These are phyloP conservation scores for Heterobasidion annosum DNA, from an alignment of 1,284 basidiomycete species.

Conservation along the genomic window DNA sequence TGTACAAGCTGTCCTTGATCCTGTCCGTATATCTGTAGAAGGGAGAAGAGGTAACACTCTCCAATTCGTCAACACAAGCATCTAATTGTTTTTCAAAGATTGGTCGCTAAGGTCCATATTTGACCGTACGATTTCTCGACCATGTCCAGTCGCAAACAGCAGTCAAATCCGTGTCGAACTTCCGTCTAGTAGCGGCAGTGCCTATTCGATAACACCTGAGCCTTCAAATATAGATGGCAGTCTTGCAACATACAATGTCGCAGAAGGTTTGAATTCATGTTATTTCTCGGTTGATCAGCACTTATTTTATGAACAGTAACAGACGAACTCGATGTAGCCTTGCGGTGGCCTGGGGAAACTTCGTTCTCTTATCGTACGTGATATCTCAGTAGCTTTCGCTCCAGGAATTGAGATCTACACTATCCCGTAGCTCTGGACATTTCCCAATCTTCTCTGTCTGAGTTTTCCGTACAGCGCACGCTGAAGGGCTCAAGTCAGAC, in stretches of 20 bases:
- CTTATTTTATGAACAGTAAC: slow-evolving; percentile 17
- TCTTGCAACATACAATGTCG: slow-evolving; percentile 40
- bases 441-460: slow-evolving; percentile 18
- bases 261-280: slow-evolving; percentile 27
- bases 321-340: slow-evolving; percentile 35
- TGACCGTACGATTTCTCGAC: slow-evolving; percentile 50
- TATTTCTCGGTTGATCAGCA: slow-evolving; percentile 4
- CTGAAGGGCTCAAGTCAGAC: slow-evolving; percentile 74
- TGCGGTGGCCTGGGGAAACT: slow-evolving; percentile 46
- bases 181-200: slow-evolving; percentile 24
- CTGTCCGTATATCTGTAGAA: slow-evolving; percentile 46
- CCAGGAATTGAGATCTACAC: neutral
- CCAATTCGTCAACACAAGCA: neutral
- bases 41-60: slow-evolving; percentile 43
- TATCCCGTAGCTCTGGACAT: slow-evolving; percentile 11
- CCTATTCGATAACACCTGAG: slow-evolving; percentile 41
- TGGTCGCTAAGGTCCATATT: slow-evolving; percentile 78
- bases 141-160: slow-evolving; percentile 50
- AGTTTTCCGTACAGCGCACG: slow-evolving; percentile 61
- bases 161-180: slow-evolving; percentile 44
- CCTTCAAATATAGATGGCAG: slow-evolving; percentile 24
- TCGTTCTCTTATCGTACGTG: slow-evolving; percentile 49
- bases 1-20: slow-evolving; percentile 81
- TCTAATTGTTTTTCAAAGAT: slow-evolving; percentile 32
- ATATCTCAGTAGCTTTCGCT: neutral